Conservation (phyloP, 805 yeast species). For the Pichia phayaonensis region DNA sequence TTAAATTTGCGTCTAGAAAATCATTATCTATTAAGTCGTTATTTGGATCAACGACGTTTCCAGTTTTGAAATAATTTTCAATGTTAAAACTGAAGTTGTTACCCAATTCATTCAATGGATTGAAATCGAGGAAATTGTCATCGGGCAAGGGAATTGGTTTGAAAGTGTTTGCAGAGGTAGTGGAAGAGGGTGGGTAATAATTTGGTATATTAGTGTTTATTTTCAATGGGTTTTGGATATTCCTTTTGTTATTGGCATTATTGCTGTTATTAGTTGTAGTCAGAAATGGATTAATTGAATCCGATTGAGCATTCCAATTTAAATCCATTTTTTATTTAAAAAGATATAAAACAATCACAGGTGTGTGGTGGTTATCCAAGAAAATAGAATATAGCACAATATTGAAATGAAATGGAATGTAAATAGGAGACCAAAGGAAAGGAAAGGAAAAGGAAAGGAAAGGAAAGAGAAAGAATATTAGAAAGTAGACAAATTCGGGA, state of each 20-base stretch:
- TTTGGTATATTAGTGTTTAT: slow-evolving; percentile 21
- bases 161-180: slow-evolving; percentile 10
- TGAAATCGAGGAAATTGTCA: slow-evolving; percentile 37
- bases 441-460: no score
- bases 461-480: no score
- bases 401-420: no score
- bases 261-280: not conserved
- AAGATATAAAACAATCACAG: not conserved
- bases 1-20: slow-evolving; percentile 1
- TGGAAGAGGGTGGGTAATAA: slow-evolving; percentile 16
- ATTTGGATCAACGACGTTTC: not conserved
- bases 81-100: slow-evolving; percentile 1
- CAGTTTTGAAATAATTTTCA: slow-evolving; percentile 2
- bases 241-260: not conserved
- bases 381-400: no score
- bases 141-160: slow-evolving; percentile 42
- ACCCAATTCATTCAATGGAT: not conserved
- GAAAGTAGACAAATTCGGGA: not conserved
- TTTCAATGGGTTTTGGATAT: slow-evolving; percentile 5
- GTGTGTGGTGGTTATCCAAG: no score
- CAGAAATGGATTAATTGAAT: slow-evolving; percentile 7
- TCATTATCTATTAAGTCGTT: not conserved
- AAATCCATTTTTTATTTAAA: slow-evolving; percentile 1
- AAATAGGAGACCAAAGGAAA: no score
- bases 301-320: slow-evolving; percentile 4